Percentiles rank a stretch among this genome's conserved stretches.
Conservation (phyloP, 176 grass and related monocot genomes). For the Juncus effusus region DNA sequence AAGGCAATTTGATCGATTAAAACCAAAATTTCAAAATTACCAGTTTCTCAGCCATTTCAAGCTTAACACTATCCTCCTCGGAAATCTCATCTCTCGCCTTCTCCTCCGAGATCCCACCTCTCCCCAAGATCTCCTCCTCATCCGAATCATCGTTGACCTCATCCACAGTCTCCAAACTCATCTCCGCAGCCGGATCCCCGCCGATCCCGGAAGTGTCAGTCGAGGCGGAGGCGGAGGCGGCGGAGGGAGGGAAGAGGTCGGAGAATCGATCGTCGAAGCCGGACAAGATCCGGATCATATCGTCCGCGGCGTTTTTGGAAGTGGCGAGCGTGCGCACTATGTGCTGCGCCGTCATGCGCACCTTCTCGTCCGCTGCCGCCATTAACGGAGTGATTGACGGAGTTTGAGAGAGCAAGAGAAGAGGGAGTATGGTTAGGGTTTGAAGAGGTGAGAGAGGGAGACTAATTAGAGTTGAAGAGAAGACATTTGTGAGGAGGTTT, state of each 20-base stretch:
- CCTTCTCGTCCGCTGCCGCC: conserved; percentile 81
- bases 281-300: conserved; percentile 94
- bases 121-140: conserved; percentile 27
- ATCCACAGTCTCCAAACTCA: conserved; percentile 15
- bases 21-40: conserved; percentile 2
- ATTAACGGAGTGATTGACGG: conserved; percentile 34
- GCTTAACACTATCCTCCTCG: conserved; percentile 18
- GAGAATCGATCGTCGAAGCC: conserved; percentile 79
- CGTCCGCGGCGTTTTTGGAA: conserved; percentile 84
- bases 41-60: conserved; percentile 30
- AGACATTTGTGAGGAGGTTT: conserved; percentile 9
- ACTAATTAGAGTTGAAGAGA: conserved; percentile 13
- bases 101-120: conserved; percentile 28
- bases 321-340: conserved; percentile 83
- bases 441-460: background rate
- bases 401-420: conserved; percentile 11
- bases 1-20: too few species aligned
- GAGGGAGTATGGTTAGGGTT: conserved; percentile 3
- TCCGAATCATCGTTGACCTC: conserved; percentile 34
- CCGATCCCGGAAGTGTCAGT: conserved; percentile 13
- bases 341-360: conserved; percentile 73
- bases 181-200: conserved; percentile 23
- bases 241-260: conserved; percentile 49
- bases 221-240: background rate
- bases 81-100: conserved; percentile 25